Conservation (phyloP, 176 grass and related monocot genomes). For the Aegilops speltoides region DNA sequence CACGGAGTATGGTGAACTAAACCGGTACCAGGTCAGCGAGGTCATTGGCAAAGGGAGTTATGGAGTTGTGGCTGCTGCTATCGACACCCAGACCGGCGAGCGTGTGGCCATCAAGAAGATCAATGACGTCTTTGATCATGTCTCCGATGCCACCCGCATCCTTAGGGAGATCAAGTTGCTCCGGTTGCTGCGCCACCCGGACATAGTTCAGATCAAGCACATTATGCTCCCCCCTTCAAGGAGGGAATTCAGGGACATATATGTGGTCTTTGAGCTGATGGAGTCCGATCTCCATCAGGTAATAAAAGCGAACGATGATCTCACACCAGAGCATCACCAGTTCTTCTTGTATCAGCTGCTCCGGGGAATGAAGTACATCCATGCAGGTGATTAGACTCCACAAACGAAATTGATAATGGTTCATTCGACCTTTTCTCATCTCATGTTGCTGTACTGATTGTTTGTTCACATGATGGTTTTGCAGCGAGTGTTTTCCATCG, state of each 20-base stretch:
- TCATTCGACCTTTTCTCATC: background rate
- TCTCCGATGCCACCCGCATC: slow-evolving; percentile 87
- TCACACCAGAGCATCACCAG: slow-evolving; percentile 84
- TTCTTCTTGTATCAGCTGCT: slow-evolving; percentile 94
- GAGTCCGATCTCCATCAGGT: slow-evolving; percentile 86
- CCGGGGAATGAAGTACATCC: slow-evolving; percentile 87
- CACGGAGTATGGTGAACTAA: slow-evolving; percentile 83
- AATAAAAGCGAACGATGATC: slow-evolving; percentile 87
- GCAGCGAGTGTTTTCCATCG: slow-evolving; percentile 87
- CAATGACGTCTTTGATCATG: slow-evolving; percentile 84
- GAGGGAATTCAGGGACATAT: slow-evolving; percentile 90
- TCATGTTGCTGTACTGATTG: slow-evolving; percentile 7
- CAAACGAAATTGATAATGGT: background rate
- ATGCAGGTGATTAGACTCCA: slow-evolving; percentile 60
- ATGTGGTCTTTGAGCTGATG: slow-evolving; percentile 89
- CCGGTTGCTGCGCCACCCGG: slow-evolving; percentile 66
- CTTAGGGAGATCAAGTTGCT: slow-evolving; percentile 92
- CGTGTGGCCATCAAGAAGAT: slow-evolving; percentile 94
- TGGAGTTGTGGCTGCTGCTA: slow-evolving; percentile 75
- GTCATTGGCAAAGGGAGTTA: slow-evolving; percentile 91
- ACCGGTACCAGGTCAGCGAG: slow-evolving; percentile 74
- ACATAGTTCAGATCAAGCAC: slow-evolving; percentile 89
- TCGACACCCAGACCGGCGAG: slow-evolving; percentile 79
- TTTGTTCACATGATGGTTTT: slow-evolving; percentile 20
- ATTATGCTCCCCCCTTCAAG: slow-evolving; percentile 89